Percentiles rank a stretch among this genome's conserved stretches.
phyloP scores from a whole-genome alignment of 2,329 filamentous ascomycete species.

The Scytalidium sp. region DNA sequence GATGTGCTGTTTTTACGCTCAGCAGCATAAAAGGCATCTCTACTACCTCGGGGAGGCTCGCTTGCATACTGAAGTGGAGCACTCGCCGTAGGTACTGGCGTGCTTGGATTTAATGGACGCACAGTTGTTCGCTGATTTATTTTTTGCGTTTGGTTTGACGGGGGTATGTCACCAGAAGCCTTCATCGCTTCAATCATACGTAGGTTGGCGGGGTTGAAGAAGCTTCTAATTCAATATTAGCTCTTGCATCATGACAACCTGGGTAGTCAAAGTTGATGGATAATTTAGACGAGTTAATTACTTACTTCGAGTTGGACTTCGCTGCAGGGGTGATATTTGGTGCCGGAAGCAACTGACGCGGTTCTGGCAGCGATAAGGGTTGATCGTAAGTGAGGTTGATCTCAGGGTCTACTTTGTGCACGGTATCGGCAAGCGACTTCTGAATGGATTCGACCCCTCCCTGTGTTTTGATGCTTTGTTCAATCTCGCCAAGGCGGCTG shows the following conservation, averaged over 20 bases:
- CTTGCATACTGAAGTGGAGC: background rate
- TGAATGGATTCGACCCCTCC: slow-evolving; percentile 35
- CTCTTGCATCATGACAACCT: too few species aligned
- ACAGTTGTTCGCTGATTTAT: background rate
- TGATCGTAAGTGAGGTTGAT: slow-evolving; percentile 12
- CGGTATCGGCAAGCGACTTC: slow-evolving; percentile 28
- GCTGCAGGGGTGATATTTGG: slow-evolving; percentile 11
- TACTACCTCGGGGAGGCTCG: background rate
- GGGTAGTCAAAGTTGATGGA: too few species aligned
- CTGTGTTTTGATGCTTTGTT: slow-evolving; percentile 34
- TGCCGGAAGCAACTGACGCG: slow-evolving; percentile 11
- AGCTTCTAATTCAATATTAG: background rate
- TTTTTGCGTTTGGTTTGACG: slow-evolving; percentile 3
- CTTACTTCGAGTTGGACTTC: slow-evolving; percentile 6
- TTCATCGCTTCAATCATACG: background rate
- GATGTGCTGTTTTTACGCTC: slow-evolving; percentile 6
- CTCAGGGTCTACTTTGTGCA: slow-evolving; percentile 28
- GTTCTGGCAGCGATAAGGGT: slow-evolving; percentile 2
- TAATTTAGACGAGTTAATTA: background rate
- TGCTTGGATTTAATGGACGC: background rate
- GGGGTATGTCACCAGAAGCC: background rate
- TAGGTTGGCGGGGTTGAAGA: background rate
- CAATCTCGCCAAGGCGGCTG: slow-evolving; percentile 41
- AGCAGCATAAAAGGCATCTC: background rate
- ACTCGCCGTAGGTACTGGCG: background rate